phyloP scores from a whole-genome alignment of 1,139 yeast species.

The Groenewaldozyma auringiensis region DNA sequence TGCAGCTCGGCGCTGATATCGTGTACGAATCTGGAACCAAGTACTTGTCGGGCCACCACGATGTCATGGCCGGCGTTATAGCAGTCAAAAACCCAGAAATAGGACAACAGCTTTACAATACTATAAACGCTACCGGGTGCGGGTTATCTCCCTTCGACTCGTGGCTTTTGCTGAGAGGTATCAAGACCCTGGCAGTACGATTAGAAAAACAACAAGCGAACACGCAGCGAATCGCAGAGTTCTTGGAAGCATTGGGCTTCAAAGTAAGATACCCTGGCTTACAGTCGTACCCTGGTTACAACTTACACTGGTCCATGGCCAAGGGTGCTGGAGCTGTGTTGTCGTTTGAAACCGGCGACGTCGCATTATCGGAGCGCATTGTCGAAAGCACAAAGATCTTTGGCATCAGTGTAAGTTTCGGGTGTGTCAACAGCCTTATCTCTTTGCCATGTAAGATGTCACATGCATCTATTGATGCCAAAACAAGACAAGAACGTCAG shows the following conservation, averaged over 20 bases:
- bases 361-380: slow-evolving; percentile 58
- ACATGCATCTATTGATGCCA: slow-evolving; percentile 90
- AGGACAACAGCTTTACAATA: slow-evolving; percentile 64
- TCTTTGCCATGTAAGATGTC: slow-evolving; percentile 94
- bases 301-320: slow-evolving; percentile 68
- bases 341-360: slow-evolving; percentile 77
- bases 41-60: slow-evolving; percentile 89
- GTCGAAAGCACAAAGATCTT: slow-evolving; percentile 71
- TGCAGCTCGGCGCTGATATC: slow-evolving; percentile 79
- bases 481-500: slow-evolving; percentile 76
- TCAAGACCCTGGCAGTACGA: slow-evolving; percentile 77
- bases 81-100: slow-evolving; percentile 58
- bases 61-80: slow-evolving; percentile 88
- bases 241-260: slow-evolving; percentile 49
- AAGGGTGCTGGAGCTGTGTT: slow-evolving; percentile 86
- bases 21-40: slow-evolving; percentile 92
- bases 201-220: slow-evolving; percentile 82
- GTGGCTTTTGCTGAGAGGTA: slow-evolving; percentile 80
- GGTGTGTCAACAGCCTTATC: slow-evolving; percentile 85
- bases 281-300: slow-evolving; percentile 71
- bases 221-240: slow-evolving; percentile 66
- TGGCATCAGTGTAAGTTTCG: slow-evolving; percentile 89
- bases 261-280: slow-evolving; percentile 83
- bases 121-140: slow-evolving; percentile 83
- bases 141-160: slow-evolving; percentile 88